Conservation (phyloP, 768 basidiomycete genomes). For the Peribolospora kevripleyi region DNA sequence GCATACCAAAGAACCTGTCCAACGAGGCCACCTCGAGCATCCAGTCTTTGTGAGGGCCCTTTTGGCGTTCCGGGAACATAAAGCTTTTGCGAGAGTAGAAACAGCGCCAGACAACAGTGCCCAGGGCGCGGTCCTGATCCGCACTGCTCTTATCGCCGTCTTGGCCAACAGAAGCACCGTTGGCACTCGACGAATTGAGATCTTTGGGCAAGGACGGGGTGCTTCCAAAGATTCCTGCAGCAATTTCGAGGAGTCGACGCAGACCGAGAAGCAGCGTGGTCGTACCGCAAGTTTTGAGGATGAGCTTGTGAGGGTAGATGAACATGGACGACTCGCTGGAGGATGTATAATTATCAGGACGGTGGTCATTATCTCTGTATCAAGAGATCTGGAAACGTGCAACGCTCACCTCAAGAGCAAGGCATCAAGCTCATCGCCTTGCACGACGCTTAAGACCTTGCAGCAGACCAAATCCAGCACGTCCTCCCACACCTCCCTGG, state of each 20-base stretch:
- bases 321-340: conserved; percentile 92
- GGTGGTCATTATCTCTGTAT: background rate
- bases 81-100: conserved; percentile 98
- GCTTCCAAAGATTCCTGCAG: conserved; percentile 15
- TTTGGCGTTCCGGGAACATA: conserved; percentile 95
- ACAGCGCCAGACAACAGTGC: conserved; percentile 55
- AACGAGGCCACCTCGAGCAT: conserved; percentile 72
- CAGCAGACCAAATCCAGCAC: conserved; percentile 95
- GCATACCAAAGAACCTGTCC: conserved; percentile 58
- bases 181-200: conserved; percentile 17
- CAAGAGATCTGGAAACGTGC: background rate
- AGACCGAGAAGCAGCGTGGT: conserved; percentile 90
- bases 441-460: conserved; percentile 71
- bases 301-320: conserved; percentile 77
- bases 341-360: background rate
- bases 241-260: conserved; percentile 83
- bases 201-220: too few relatives aligned
- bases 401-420: conserved; percentile 68
- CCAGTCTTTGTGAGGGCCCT: conserved; percentile 83
- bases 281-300: conserved; percentile 96
- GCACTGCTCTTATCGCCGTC: too few relatives aligned
- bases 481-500: conserved; percentile 64
- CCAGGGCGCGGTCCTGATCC: conserved; percentile 31
- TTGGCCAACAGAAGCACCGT: conserved; percentile 11
- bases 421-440: conserved; percentile 77